Conservation (phyloP, 192 early-diverging fungal species). For the Hyaloraphidium curvatum region DNA sequence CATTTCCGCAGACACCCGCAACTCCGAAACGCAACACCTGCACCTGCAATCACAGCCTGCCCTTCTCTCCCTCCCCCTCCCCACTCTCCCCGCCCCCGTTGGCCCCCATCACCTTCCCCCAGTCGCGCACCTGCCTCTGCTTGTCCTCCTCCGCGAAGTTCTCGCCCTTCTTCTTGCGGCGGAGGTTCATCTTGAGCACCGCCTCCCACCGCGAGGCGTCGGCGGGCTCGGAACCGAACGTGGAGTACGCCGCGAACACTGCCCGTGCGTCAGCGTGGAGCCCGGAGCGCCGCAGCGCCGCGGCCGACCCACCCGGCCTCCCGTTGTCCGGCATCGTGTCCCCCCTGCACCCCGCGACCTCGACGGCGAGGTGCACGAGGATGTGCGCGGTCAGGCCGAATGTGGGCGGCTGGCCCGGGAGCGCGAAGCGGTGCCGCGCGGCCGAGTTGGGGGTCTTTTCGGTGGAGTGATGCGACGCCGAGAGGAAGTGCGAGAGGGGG, state of each 20-base stretch:
- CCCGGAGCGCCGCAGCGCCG: too few relatives aligned
- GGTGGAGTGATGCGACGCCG: neutral
- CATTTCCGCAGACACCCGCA: too few relatives aligned
- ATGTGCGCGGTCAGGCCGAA: slow-evolving; percentile 3
- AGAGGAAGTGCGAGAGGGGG: neutral
- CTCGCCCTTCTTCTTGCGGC: slow-evolving; percentile 1
- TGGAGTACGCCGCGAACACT: slow-evolving; percentile 1
- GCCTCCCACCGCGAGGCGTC: neutral
- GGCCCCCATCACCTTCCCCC: neutral
- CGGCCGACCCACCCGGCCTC: too few relatives aligned
- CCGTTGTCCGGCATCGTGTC: too few relatives aligned
- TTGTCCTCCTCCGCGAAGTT: neutral
- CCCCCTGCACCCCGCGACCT: too few relatives aligned
- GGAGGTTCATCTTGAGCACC: too few relatives aligned
- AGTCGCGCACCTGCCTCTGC: neutral
- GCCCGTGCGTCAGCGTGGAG: too few relatives aligned
- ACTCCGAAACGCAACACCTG: too few relatives aligned
- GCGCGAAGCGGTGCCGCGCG: neutral
- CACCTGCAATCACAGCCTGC: too few relatives aligned
- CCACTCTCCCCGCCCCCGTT: neutral
- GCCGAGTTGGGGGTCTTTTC: neutral
- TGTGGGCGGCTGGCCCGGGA: neutral
- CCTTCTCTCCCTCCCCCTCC: too few relatives aligned
- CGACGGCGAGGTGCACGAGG: slow-evolving; percentile 2
- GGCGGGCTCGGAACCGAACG: neutral